phyloP scores from a whole-genome alignment of 805 yeast species.

The Candida argentea region DNA sequence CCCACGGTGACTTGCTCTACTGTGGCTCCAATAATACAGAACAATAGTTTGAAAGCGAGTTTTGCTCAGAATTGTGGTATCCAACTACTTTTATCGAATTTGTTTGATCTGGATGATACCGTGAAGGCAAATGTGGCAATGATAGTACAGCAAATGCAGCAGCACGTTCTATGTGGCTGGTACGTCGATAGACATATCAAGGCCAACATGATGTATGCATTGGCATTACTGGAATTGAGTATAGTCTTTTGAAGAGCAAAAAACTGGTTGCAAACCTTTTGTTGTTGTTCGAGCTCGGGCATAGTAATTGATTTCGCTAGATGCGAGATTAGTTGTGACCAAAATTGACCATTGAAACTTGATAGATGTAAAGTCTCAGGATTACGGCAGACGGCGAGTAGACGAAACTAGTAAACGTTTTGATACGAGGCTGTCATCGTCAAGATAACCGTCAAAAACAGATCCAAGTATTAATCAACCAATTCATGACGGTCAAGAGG shows the following conservation, averaged over 20 bases:
- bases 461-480: too few relatives aligned
- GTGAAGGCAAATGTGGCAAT: slow-evolving; percentile 29
- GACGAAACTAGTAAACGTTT: too few relatives aligned
- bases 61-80: slow-evolving; percentile 37
- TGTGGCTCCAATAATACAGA: slow-evolving; percentile 24
- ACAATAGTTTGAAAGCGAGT: slow-evolving; percentile 30
- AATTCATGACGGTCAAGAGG: too few relatives aligned
- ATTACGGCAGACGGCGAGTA: too few relatives aligned
- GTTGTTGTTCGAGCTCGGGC: background rate
- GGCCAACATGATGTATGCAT: slow-evolving; percentile 28
- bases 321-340: too few relatives aligned
- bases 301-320: too few relatives aligned
- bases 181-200: slow-evolving; percentile 27
- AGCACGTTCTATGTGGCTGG: slow-evolving; percentile 36
- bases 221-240: slow-evolving; percentile 28
- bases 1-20: slow-evolving; percentile 32
- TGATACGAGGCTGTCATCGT: too few relatives aligned
- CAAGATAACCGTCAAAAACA: too few relatives aligned
- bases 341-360: too few relatives aligned
- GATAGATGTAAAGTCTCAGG: too few relatives aligned
- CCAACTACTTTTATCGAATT: slow-evolving; percentile 28
- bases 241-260: background rate
- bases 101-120: slow-evolving; percentile 31
- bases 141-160: slow-evolving; percentile 34
- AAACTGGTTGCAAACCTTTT: background rate